Conservation (phyloP, 148 eudicot species). For the Heliosperma pusillum region DNA sequence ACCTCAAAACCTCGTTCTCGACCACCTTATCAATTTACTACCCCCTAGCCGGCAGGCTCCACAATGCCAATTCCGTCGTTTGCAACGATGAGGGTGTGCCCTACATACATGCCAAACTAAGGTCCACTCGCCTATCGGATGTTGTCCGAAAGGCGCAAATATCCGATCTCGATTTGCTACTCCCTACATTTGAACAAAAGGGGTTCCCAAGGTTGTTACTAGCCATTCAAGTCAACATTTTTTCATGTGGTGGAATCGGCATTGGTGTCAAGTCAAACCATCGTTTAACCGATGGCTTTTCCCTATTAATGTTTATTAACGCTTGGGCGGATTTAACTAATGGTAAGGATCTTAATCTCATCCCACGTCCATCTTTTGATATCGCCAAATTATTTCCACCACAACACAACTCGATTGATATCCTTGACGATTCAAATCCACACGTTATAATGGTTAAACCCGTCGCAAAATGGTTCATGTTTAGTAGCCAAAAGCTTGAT, state of each 20-base stretch:
- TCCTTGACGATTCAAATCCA: background rate
- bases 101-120: background rate
- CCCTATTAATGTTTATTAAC: constrained; percentile 7
- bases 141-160: background rate
- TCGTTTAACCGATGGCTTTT: background rate
- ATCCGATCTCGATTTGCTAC: background rate
- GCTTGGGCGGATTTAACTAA: constrained; percentile 8
- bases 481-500: constrained; percentile 21
- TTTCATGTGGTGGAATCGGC: constrained; percentile 7
- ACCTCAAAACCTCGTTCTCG: background rate
- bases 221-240: constrained; percentile 2
- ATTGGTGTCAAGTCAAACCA: constrained; percentile 13
- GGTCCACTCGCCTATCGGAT: background rate
- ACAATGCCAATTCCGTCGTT: background rate
- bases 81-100: constrained; percentile 14
- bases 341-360: background rate
- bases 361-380: constrained; percentile 10
- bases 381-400: constrained; percentile 11
- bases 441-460: background rate
- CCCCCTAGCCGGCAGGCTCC: background rate
- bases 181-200: background rate
- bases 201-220: background rate
- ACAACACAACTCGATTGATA: constrained; percentile 1
- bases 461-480: constrained; percentile 29
- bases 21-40: constrained; percentile 1